These are phyloP conservation scores for Pichia paraexigua DNA, from an alignment of 805 yeast genomes.

Conservation along the genomic window DNA sequence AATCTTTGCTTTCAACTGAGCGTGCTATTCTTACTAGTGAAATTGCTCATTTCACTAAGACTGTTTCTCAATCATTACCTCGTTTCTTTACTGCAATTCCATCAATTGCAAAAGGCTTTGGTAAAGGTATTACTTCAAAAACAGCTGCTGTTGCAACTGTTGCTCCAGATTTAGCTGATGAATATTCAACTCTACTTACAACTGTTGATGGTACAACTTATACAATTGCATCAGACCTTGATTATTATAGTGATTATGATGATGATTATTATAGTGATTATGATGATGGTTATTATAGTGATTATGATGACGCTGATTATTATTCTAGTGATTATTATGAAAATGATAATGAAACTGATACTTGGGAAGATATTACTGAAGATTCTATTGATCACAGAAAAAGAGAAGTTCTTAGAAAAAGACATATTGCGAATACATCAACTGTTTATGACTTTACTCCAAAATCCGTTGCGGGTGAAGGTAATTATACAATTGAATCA, in stretches of 20 bases:
- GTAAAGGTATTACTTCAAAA: slow-evolving; percentile 7
- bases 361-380: slow-evolving; percentile 2
- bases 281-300: neutral
- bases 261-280: slow-evolving; percentile 1
- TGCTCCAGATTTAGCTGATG: slow-evolving; percentile 3
- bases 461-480: neutral
- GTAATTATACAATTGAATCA: neutral
- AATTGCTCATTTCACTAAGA: neutral
- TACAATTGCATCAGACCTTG: neutral
- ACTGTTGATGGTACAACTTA: slow-evolving; percentile 1
- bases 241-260: neutral
- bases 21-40: slow-evolving; percentile 4
- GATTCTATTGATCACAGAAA: neutral
- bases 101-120: neutral
- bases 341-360: slow-evolving; percentile 1
- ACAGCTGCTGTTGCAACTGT: slow-evolving; percentile 6
- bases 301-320: neutral
- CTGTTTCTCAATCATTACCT: neutral
- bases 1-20: slow-evolving; percentile 2
- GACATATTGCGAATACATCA: slow-evolving; percentile 2
- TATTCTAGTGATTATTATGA: slow-evolving; percentile 3
- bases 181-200: neutral
- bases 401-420: neutral
- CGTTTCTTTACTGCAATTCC: neutral
- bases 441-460: slow-evolving; percentile 1